Evolutionary conservation across 306 rosid species (phyloP).

Genomic region (Prunus mongolica): DNA sequence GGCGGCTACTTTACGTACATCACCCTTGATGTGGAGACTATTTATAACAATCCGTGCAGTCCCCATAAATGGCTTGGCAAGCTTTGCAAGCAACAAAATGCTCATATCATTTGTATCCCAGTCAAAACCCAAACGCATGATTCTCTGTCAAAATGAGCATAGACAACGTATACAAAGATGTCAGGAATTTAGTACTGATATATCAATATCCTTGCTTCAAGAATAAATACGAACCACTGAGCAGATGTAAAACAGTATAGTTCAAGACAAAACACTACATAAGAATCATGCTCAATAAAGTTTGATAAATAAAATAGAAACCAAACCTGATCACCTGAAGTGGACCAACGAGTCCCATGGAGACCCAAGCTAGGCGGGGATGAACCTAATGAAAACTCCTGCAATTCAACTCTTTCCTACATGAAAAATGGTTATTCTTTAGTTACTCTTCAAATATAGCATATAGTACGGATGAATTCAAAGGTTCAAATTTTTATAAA

Average conservation of each 20-base stretch:
- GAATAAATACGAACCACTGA: too few species aligned
- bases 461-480: conserved; percentile 22
- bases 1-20: conserved; percentile 56
- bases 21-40: conserved; percentile 93
- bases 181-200: neutral
- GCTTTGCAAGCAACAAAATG: conserved; percentile 81
- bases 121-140: conserved; percentile 79
- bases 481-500: conserved; percentile 1
- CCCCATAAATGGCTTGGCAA: conserved; percentile 80
- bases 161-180: conserved; percentile 24
- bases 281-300: neutral
- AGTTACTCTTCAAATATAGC: conserved; percentile 1
- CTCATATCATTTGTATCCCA: conserved; percentile 97
- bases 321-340: conserved; percentile 72
- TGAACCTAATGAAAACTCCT: conserved; percentile 76
- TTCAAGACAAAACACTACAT: neutral
- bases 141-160: conserved; percentile 46
- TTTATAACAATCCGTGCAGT: conserved; percentile 94
- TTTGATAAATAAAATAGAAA: conserved; percentile 19
- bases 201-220: too few species aligned
- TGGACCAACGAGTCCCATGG: conserved; percentile 85
- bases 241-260: neutral
- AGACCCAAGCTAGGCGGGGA: conserved; percentile 83
- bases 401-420: conserved; percentile 83
- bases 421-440: conserved; percentile 27